These are phyloP conservation scores for Suillus bovinus DNA, from an alignment of 768 basidiomycete genomes.

Conservation along the genomic window DNA sequence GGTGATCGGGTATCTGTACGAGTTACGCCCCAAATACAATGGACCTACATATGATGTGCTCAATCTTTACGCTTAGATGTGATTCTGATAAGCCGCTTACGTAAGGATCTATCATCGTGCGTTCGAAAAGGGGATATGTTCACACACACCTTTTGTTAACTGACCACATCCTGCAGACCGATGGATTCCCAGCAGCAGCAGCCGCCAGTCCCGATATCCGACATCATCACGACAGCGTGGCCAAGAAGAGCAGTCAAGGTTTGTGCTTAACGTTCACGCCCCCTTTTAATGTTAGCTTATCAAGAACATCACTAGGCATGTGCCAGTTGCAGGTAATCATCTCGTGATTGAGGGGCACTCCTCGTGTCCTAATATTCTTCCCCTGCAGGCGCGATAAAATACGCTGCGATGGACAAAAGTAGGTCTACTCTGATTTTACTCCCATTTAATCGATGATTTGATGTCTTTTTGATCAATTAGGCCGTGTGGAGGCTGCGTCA, in stretches of 20 bases:
- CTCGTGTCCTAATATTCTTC: neutral
- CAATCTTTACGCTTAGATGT: too few species aligned
- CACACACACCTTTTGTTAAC: conserved; percentile 27
- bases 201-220: conserved; percentile 38
- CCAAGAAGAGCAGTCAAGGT: conserved; percentile 56
- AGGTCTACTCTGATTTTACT: conserved; percentile 15
- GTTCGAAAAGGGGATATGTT: conserved; percentile 30
- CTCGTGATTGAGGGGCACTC: neutral
- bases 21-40: neutral
- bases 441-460: conserved; percentile 6
- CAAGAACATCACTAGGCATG: conserved; percentile 44
- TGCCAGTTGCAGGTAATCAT: conserved; percentile 53
- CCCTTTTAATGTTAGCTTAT: conserved; percentile 16
- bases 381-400: conserved; percentile 56
- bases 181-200: conserved; percentile 36
- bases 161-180: conserved; percentile 27
- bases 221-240: conserved; percentile 48
- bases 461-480: conserved; percentile 27
- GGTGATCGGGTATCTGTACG: neutral
- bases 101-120: neutral
- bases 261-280: conserved; percentile 22
- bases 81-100: neutral
- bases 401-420: conserved; percentile 58
- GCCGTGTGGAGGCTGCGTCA: conserved; percentile 59
- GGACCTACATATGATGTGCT: too few species aligned